These are phyloP conservation scores for Nitzschia sp. DNA, from an alignment of 108 stramenopile genomes.

Conservation along the genomic window DNA sequence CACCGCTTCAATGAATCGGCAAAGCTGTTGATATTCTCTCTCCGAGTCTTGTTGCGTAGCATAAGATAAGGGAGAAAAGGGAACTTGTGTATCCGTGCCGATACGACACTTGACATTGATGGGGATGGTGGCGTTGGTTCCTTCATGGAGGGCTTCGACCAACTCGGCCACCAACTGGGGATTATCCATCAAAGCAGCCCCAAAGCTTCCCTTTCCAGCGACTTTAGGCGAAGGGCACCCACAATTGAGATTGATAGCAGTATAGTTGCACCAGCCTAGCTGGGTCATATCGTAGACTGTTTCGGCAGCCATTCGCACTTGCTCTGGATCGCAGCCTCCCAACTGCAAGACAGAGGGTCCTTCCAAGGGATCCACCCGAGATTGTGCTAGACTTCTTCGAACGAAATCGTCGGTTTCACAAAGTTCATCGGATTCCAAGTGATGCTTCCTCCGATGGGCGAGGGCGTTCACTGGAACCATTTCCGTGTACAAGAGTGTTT, in stretches of 20 bases:
- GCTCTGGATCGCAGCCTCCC: conserved; percentile 90
- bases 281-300: conserved; percentile 68
- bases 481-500: conserved; percentile 93
- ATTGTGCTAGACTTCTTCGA: conserved; percentile 51
- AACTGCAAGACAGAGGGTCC: conserved; percentile 91
- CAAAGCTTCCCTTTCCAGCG: conserved; percentile 95
- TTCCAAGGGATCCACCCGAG: conserved; percentile 50
- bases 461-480: conserved; percentile 97
- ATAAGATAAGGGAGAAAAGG: conserved; percentile 39
- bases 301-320: conserved; percentile 69
- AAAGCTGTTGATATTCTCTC: conserved; percentile 76
- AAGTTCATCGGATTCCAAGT: conserved; percentile 21
- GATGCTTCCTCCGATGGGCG: conserved; percentile 47
- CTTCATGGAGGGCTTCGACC: conserved; percentile 69
- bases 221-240: conserved; percentile 98
- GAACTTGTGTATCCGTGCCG: conserved; percentile 65
- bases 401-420: conserved; percentile 33
- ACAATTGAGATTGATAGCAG: conserved; percentile 97
- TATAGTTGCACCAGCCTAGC: conserved; percentile 79
- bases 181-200: conserved; percentile 96
- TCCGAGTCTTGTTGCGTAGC: conserved; percentile 75
- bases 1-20: conserved; percentile 84
- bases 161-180: conserved; percentile 84
- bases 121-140: conserved; percentile 59
- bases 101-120: conserved; percentile 97